These are phyloP conservation scores for Apiospora pterosperma DNA, from an alignment of 2,329 filamentous ascomycete species.

Conservation along the genomic window DNA sequence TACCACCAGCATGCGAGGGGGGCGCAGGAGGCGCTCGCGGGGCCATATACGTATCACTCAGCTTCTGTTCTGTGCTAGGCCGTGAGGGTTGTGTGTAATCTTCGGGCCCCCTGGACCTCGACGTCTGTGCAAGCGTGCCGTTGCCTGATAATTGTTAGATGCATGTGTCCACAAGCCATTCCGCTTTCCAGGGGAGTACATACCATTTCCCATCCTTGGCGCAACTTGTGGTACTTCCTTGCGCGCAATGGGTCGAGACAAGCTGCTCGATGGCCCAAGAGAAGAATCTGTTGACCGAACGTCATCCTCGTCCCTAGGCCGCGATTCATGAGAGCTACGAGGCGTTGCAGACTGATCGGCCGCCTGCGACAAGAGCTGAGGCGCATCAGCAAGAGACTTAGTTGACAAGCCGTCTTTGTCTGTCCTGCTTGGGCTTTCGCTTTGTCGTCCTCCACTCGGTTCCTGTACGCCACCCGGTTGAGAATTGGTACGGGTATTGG, in stretches of 20 bases:
- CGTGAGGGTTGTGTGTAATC: constrained; percentile 24
- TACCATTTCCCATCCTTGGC: constrained; percentile 27
- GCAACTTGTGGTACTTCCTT: constrained; percentile 54
- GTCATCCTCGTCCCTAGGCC: constrained; percentile 52
- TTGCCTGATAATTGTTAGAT: constrained; percentile 10
- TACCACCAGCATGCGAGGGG: constrained; percentile 39
- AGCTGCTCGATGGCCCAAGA: constrained; percentile 33
- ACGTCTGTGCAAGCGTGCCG: constrained; percentile 12
- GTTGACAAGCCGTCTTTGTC: constrained; percentile 29
- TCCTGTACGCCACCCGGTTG: constrained; percentile 39
- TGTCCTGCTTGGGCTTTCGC: constrained; percentile 33
- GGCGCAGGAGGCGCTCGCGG: constrained; percentile 54
- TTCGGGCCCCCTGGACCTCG: constrained; percentile 20
- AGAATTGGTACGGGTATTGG: constrained; percentile 41
- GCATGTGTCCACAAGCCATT: background rate
- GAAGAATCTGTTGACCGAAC: constrained; percentile 43
- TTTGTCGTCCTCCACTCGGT: constrained; percentile 30
- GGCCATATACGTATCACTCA: constrained; percentile 54
- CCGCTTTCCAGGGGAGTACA: background rate
- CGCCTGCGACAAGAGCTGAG: constrained; percentile 26
- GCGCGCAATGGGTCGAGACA: constrained; percentile 52
- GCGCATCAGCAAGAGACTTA: constrained; percentile 24
- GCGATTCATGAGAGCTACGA: constrained; percentile 58
- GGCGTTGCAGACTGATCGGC: constrained; percentile 39
- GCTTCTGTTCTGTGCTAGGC: constrained; percentile 35